Base-by-base conservation (phyloP, 2,329 filamentous ascomycete genomes). In the Fulvia fulva region DNA sequence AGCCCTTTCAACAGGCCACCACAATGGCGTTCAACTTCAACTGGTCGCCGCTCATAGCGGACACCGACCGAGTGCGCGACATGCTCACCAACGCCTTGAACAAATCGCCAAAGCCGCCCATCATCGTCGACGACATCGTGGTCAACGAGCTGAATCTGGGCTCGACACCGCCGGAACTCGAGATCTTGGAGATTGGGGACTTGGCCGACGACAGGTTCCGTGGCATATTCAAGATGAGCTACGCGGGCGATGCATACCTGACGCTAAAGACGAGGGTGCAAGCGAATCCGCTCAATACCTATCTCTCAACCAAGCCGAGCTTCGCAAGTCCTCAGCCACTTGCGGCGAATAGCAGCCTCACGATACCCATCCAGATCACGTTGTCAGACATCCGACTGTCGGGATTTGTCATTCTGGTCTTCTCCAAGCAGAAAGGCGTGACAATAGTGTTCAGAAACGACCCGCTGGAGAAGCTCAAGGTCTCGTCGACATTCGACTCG, bases 11-110 rank as follows among this genome's bases (percentile, higher is more conserved):
- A 63, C 43, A 61, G 54, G 21, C 51, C 28, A 37, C 61, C 49
- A 63, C 58, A 77, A 99, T 99, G 94, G 94, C 94, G 68, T 99
- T 99, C 89, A 97, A 97, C 82, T 99, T 99, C 89, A 97, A 97
- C 90, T 99, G 94, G 94, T 96, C 91, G 84, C 94, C 94, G 73
- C 83, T 99, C 66, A 94, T 95, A 78, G 93, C 93, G 72, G 94
- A 97, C 79, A 93, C 90, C 71, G 85, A 89, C 73, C 88, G 91
- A 68, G 93, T 94, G 53, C 89, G 92, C 75, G 92, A 97, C 74
- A 89, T 97, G 75, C 83, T 99, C 69, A 99, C 94, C 25, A 88
- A 90, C 58, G 94, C 94, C 34, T 82, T 99, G 70, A 99, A 99
- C 83, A 97, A 97, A 78, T 94, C 90, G 55, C 92, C 93, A 41